Conservation (phyloP, 176 grass and related monocot species). For the Cenchrus fungigraminus region DNA sequence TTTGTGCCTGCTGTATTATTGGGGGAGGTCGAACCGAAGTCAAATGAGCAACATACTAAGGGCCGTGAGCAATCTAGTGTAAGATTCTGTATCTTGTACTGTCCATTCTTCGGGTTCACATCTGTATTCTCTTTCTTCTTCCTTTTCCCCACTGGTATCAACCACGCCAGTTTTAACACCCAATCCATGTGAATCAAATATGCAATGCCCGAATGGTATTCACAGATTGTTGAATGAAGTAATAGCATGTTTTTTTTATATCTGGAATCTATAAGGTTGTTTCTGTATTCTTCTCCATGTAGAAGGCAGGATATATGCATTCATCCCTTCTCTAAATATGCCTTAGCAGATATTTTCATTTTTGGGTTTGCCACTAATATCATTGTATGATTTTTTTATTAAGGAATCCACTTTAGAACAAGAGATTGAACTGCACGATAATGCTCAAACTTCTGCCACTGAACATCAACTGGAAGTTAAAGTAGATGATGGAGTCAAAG, state of each 20-base stretch:
- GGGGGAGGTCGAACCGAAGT: constrained; percentile 87
- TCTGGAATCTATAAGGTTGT: neutral
- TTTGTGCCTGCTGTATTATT: constrained; percentile 98
- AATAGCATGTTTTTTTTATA: constrained; percentile 27
- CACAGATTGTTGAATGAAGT: neutral
- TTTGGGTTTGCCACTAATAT: constrained; percentile 34
- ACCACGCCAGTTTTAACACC: neutral
- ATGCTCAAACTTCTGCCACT: constrained; percentile 48
- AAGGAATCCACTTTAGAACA: constrained; percentile 65
- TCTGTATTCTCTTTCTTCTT: neutral
- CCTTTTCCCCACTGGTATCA: neutral
- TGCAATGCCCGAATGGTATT: neutral
- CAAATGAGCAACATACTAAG: constrained; percentile 77
- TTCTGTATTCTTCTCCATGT: neutral
- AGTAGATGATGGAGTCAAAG: constrained; percentile 63
- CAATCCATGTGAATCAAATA: neutral
- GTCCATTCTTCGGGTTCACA: constrained; percentile 20
- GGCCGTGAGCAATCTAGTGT: constrained; percentile 79
- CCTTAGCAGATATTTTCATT: neutral
- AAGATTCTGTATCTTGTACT: constrained; percentile 55
- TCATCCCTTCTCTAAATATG: neutral
- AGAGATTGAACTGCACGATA: constrained; percentile 69
- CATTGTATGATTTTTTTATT: constrained; percentile 43
- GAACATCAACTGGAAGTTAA: constrained; percentile 70
- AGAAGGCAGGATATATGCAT: neutral